These are phyloP conservation scores for Artemisia annua DNA, from an alignment of 129 eudicot genomes.

Conservation along the genomic window DNA sequence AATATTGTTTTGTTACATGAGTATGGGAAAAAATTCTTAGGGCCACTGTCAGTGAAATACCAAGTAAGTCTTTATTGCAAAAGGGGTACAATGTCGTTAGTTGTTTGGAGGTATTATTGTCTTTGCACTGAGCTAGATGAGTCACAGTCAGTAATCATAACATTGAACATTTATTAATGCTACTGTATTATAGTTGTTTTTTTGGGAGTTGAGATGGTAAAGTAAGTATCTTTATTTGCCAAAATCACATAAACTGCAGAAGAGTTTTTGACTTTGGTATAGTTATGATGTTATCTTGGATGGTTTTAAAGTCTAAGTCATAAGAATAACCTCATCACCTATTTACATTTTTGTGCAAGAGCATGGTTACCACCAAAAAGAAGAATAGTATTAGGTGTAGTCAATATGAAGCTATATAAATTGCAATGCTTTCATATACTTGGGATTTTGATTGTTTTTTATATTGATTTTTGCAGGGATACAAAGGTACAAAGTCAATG, in stretches of 20 bases:
- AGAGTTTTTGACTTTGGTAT: neutral
- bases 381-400: neutral
- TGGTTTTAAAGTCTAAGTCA: conserved; percentile 5
- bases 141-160: neutral
- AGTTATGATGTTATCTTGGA: neutral
- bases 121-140: neutral
- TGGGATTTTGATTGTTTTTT: conserved; percentile 5
- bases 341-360: neutral
- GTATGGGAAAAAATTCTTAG: neutral
- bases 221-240: conserved; percentile 2
- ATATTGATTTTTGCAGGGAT: neutral
- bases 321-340: neutral
- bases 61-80: conserved; percentile 4
- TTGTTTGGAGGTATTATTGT: conserved; percentile 20
- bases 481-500: conserved; percentile 22
- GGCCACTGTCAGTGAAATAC: neutral
- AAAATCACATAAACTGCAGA: neutral
- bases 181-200: neutral
- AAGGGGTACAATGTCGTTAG: neutral
- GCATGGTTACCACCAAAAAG: neutral
- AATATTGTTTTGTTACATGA: neutral
- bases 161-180: neutral
- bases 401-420: neutral
- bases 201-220: conserved; percentile 2
- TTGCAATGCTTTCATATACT: neutral